phyloP scores from a whole-genome alignment of 768 basidiomycete genomes.

The Phylloporus sp. region DNA sequence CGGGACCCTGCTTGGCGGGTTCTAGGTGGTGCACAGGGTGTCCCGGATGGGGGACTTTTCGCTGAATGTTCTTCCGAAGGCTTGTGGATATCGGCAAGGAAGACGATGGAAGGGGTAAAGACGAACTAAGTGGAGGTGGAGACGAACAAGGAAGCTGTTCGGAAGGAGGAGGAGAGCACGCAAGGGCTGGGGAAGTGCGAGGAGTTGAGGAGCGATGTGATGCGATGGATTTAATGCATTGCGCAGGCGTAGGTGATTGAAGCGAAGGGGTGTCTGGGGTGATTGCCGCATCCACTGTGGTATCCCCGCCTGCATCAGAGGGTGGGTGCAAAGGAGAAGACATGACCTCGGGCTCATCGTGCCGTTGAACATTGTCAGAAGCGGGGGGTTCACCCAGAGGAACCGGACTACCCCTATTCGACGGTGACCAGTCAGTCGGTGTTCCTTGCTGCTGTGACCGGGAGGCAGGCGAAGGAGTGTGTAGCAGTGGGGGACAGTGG shows the following conservation, averaged over 20 bases:
- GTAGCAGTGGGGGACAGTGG: background rate
- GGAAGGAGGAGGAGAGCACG: slow-evolving; percentile 1
- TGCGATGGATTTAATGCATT: slow-evolving; percentile 13
- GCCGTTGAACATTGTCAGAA: background rate
- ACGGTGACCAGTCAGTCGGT: slow-evolving; percentile 31
- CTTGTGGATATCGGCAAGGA: slow-evolving; percentile 2
- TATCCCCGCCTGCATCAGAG: slow-evolving; percentile 14
- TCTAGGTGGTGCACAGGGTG: slow-evolving; percentile 30
- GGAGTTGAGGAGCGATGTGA: slow-evolving; percentile 3
- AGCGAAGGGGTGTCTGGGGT: slow-evolving; percentile 11
- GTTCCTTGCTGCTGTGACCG: slow-evolving; percentile 17
- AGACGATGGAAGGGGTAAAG: slow-evolving; percentile 5
- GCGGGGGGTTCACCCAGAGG: background rate
- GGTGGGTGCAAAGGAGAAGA: background rate
- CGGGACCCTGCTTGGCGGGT: slow-evolving; percentile 30
- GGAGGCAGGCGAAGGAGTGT: slow-evolving; percentile 8
- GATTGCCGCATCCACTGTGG: background rate
- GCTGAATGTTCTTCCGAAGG: slow-evolving; percentile 29
- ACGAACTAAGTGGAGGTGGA: slow-evolving; percentile 12
- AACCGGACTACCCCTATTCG: slow-evolving; percentile 18
- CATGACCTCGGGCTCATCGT: slow-evolving; percentile 1
- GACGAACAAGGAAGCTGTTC: slow-evolving; percentile 8
- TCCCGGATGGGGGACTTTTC: slow-evolving; percentile 45
- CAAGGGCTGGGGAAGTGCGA: slow-evolving; percentile 7
- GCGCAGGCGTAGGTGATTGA: slow-evolving; percentile 29